Conservation (phyloP, 768 basidiomycete genomes). For the Calocera cornea region DNA sequence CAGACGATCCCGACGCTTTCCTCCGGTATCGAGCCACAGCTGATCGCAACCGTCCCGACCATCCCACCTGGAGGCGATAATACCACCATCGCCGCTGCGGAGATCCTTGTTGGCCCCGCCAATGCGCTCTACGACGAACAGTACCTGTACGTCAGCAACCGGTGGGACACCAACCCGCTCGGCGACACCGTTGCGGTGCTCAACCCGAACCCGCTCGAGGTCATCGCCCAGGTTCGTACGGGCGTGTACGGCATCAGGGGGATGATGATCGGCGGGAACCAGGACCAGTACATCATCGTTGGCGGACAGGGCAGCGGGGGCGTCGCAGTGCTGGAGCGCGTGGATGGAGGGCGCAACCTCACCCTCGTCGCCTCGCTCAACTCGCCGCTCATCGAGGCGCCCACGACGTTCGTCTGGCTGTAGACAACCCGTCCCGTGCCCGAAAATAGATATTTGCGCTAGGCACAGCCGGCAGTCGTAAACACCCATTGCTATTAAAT, state of each 20-base stretch:
- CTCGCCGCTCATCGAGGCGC: neutral
- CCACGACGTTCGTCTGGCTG: conserved; percentile 4
- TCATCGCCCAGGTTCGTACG: conserved; percentile 33
- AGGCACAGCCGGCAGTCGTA: neutral
- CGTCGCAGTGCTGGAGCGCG: conserved; percentile 43
- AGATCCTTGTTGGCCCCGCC: conserved; percentile 46
- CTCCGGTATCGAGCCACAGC: conserved; percentile 38
- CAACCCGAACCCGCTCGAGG: conserved; percentile 18
- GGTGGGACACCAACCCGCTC: conserved; percentile 35
- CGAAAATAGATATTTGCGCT: no score
- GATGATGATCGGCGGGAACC: conserved; percentile 44
- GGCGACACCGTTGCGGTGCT: conserved; percentile 57
- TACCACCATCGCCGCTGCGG: conserved; percentile 40
- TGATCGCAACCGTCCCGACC: conserved; percentile 38
- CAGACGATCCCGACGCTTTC: conserved; percentile 37
- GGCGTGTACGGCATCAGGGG: conserved; percentile 51
- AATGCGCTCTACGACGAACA: conserved; percentile 35
- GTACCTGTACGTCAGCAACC: conserved; percentile 55
- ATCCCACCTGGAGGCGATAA: conserved; percentile 15
- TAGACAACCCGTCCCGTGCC: no score
- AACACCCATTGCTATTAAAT: neutral
- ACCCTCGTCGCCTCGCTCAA: conserved; percentile 32
- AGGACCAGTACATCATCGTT: conserved; percentile 43
- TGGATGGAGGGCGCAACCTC: conserved; percentile 40
- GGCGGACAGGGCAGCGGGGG: conserved; percentile 44